Evolutionary conservation across 768 basidiomycete genomes (phyloP).

Genomic region (Antrodiella citrinella): DNA sequence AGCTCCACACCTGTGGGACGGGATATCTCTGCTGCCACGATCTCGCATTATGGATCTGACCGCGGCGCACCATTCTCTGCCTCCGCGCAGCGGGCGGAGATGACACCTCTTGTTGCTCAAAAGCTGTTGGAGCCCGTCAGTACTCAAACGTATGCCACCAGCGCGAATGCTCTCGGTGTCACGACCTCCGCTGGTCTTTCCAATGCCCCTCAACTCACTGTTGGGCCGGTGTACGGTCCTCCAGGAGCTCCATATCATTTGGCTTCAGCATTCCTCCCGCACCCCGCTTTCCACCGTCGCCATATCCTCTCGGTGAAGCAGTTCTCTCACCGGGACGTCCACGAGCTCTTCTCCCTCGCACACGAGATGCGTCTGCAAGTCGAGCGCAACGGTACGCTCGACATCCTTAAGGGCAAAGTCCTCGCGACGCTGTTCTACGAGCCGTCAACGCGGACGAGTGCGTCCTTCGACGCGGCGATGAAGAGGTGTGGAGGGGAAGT

Average conservation of each 20-base stretch:
- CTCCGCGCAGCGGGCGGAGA: slow-evolving; percentile 13
- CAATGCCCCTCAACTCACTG: slow-evolving; percentile 1
- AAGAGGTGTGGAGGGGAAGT: slow-evolving; percentile 96
- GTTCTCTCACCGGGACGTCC: slow-evolving; percentile 80
- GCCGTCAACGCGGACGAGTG: slow-evolving; percentile 90
- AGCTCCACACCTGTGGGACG: slow-evolving; percentile 53
- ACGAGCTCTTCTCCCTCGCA: slow-evolving; percentile 90
- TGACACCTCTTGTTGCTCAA: slow-evolving; percentile 3
- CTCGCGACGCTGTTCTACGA: slow-evolving; percentile 94
- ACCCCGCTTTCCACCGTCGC: slow-evolving; percentile 86
- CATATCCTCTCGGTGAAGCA: slow-evolving; percentile 95
- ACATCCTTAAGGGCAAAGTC: slow-evolving; percentile 86
- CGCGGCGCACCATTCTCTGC: slow-evolving; percentile 12
- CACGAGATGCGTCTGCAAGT: slow-evolving; percentile 97
- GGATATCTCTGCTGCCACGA: slow-evolving; percentile 60
- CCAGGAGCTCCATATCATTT: slow-evolving; percentile 26
- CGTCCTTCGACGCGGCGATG: slow-evolving; percentile 98
- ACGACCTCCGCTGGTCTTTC: not conserved
- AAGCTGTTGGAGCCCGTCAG: not conserved
- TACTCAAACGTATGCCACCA: slow-evolving; percentile 7
- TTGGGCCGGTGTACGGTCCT: slow-evolving; percentile 23
- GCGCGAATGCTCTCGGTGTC: not conserved
- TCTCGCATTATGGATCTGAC: slow-evolving; percentile 35
- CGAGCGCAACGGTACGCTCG: slow-evolving; percentile 81
- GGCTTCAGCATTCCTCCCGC: slow-evolving; percentile 45